These are phyloP conservation scores for Pichia eremophila DNA, from an alignment of 805 yeast genomes.

Conservation along the genomic window DNA sequence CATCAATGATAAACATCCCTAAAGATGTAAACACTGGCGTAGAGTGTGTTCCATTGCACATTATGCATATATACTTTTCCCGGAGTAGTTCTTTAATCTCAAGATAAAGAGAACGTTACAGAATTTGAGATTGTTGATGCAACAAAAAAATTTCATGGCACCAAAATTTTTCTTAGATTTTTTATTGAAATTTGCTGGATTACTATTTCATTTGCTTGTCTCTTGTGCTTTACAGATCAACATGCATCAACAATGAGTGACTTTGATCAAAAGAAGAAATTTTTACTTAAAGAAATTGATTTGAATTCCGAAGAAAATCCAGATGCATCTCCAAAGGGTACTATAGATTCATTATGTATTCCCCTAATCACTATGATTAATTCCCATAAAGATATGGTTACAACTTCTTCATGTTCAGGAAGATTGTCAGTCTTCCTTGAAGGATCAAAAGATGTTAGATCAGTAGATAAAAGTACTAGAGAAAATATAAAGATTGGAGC, in stretches of 20 bases:
- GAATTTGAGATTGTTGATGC: too few relatives aligned
- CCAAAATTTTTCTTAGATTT: too few relatives aligned
- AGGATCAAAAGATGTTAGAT: slow-evolving; percentile 36
- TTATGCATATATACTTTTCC: neutral
- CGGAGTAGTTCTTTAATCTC: too few relatives aligned
- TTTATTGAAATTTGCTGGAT: neutral
- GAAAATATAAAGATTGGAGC: slow-evolving; percentile 50
- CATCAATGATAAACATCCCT: slow-evolving; percentile 90
- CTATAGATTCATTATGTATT: slow-evolving; percentile 63
- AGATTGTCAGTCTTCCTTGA: slow-evolving; percentile 75
- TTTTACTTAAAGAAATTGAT: slow-evolving; percentile 44
- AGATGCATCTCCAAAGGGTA: slow-evolving; percentile 81
- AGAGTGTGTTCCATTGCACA: too few relatives aligned
- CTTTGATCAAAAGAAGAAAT: slow-evolving; percentile 57
- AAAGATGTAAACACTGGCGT: slow-evolving; percentile 42
- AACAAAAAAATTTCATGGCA: neutral
- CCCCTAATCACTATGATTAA: slow-evolving; percentile 69
- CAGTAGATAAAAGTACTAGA: neutral
- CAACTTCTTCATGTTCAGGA: slow-evolving; percentile 86
- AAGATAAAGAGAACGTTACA: too few relatives aligned
- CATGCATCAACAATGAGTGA: slow-evolving; percentile 28
- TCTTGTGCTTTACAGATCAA: too few relatives aligned
- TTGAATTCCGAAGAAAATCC: slow-evolving; percentile 33
- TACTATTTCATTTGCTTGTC: too few relatives aligned
- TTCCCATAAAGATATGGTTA: slow-evolving; percentile 55